Conservation (phyloP, 306 rosid species). For the Lotus japonicus region DNA sequence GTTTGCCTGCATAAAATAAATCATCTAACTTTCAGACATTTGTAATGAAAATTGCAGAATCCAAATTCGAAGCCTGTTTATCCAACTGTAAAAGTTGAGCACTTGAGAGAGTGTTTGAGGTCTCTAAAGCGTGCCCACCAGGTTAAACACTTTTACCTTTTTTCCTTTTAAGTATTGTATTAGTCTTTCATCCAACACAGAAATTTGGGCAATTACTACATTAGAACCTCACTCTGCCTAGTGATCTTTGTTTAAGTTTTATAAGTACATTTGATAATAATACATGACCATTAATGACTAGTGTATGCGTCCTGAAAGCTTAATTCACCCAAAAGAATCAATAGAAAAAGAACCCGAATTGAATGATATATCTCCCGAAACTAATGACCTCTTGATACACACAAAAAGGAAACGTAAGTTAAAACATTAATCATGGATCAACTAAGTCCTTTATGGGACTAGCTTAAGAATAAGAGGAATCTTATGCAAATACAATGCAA, state of each 20-base stretch:
- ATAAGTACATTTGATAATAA: not conserved
- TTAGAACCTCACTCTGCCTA: not conserved
- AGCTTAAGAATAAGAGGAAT: no score
- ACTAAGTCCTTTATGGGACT: no score
- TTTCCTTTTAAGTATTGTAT: not conserved
- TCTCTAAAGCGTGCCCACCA: constrained; percentile 47
- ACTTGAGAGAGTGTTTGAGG: constrained; percentile 58
- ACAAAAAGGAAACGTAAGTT: no score
- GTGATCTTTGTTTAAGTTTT: not conserved
- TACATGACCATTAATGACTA: not conserved
- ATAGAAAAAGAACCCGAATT: no score
- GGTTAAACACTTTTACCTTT: constrained; percentile 28
- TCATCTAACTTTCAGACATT: constrained; percentile 2
- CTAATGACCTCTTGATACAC: no score
- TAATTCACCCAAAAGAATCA: not conserved
- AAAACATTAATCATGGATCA: no score
- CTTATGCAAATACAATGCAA: no score
- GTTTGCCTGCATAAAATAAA: no score
- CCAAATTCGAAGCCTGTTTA: constrained; percentile 18
- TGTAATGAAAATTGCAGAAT: constrained; percentile 29
- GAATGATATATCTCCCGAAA: no score
- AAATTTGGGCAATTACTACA: not conserved
- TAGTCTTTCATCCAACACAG: not conserved
- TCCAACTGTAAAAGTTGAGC: constrained; percentile 30
- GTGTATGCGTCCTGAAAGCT: not conserved